Evolutionary conservation across 768 basidiomycete genomes (phyloP), one percentile per base, ranked within the genome.

Genomic region (Tephrocybe sp.): DNA sequence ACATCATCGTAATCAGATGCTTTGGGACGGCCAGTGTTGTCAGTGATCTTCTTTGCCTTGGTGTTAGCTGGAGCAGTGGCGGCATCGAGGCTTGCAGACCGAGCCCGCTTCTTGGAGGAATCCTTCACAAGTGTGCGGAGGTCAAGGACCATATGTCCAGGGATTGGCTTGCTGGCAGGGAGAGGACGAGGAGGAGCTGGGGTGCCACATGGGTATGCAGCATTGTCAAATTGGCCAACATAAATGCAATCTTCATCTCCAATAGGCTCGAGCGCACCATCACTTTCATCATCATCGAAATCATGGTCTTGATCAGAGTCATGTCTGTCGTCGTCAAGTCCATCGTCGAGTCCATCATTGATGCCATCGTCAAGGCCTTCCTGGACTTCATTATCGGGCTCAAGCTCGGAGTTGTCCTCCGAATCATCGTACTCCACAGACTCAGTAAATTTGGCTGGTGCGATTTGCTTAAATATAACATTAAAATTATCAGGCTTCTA

Each of bases 1-100:
- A 49, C 41, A 44, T 44, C 42, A 31, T 44, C 28, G 21, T 44
- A 44, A 16, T 62, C 53, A 3, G 41, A 51, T 11, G 56, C 61
- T 32, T 49, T 54, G 22, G 49, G 56, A 19, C 48, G 35, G 37
- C 52, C 48, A 47, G 38, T 38, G 26, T 40, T 40, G 24, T 40
- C 39, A n/a, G 7, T 34, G 26, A 41, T 27, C 11, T 41, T 41
- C 24, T 41, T 41, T 12, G 25, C 22, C 18, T 41, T 41, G 25
- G 26, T 15, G 12, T 12, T 1, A 18, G 7, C 40, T 38, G 1
- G 5, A n/a, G 25, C 19, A 13, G 40, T 18, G 4, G 11, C 25
- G 3, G 4, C 18, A 27, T 41, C 25, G 7, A 41, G 40, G 26
- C 40, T 41, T n/a, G 25, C 40, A 5, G 40, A 41, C 12, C 12